Evolutionary conservation across 805 yeast genomes (phyloP).

Genomic region (Saturnispora mendoncae): DNA sequence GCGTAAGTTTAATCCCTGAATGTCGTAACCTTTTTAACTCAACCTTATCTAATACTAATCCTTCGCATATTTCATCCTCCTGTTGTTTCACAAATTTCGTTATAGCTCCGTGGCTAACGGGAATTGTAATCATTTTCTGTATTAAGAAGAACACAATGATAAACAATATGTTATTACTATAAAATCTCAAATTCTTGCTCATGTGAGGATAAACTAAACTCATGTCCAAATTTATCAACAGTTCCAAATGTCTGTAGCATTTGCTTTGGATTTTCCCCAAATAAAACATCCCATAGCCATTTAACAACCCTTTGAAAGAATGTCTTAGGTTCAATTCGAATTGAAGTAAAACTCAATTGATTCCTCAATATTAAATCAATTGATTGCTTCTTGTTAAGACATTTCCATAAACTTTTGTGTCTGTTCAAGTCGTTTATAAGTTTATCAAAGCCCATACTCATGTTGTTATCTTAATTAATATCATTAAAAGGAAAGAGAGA

Average conservation of each 20-base stretch:
- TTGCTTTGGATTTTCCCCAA: not conserved
- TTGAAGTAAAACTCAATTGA: not conserved
- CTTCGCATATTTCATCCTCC: constrained; percentile 16
- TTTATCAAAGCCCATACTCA: not conserved
- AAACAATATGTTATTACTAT: not conserved
- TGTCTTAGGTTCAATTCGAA: constrained; percentile 1
- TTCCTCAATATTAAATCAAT: not conserved
- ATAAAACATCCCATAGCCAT: constrained; percentile 4
- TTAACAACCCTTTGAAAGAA: constrained; percentile 8
- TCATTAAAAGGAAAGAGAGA: no score
- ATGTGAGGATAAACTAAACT: constrained; percentile 1
- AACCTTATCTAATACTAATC: constrained; percentile 15
- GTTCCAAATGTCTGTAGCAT: not conserved
- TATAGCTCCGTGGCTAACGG: constrained; percentile 21
- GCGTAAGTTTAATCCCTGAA: constrained; percentile 6
- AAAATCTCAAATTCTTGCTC: constrained; percentile 8
- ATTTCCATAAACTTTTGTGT: not conserved
- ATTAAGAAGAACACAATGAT: not conserved
- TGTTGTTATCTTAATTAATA: no score
- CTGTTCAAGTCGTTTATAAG: not conserved
- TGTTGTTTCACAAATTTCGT: constrained; percentile 21
- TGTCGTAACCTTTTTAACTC: constrained; percentile 11
- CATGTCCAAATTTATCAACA: constrained; percentile 10
- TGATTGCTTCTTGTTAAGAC: constrained; percentile 3
- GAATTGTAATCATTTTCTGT: constrained; percentile 6